Base-by-base conservation (phyloP, 495 filamentous ascomycete species). In the Penicillium roqueforti region DNA sequence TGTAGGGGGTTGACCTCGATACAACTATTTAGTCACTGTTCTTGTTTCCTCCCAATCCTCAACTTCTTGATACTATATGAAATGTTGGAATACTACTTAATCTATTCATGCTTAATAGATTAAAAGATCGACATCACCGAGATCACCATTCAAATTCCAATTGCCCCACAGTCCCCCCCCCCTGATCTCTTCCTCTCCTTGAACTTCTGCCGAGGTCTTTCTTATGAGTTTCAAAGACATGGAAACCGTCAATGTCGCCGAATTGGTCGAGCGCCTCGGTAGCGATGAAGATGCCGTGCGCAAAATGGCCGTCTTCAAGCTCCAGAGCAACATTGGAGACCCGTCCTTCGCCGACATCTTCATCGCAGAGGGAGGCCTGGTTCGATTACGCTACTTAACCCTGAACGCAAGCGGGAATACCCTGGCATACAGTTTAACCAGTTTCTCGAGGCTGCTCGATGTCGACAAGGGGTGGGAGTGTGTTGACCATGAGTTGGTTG, bases 251-350 rank as follows among this genome's bases (percentile, higher is more conserved):
- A 80, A 85, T 60, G 76, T 88, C 43, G 68, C 79, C 8, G 83
- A 88, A 62, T 79, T 90, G 56, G 83, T 90, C 38, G 77, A 81
- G 62, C 79, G 86, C 37, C 75, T 90, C 47, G 81, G 83, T 29
- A 85, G 83, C 63, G 84, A 88, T 43, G 85, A 88, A 81, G 95
- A 97, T 80, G 89, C 89, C 29, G 88, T 90, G 51, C 89, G 93
- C 60, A 99, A 99, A 76, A 97, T 96, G 90, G 93, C 93, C 11
- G 95, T 91, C 54, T 99, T 99, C 81, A 96, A 95, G 71, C 83
- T 99, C 36, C 93, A 99, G 70, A 80, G 83, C 37, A 89, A 85
- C 55, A 96, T 99, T 64, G 90, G 89, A 62, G 95, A 99, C 68
- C 93, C 93, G 4, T 89, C 91, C 44, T 97, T 99, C 67, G 95